Base-by-base conservation (phyloP, 2,329 filamentous ascomycete genomes). In the Calonectria ilicicola region DNA sequence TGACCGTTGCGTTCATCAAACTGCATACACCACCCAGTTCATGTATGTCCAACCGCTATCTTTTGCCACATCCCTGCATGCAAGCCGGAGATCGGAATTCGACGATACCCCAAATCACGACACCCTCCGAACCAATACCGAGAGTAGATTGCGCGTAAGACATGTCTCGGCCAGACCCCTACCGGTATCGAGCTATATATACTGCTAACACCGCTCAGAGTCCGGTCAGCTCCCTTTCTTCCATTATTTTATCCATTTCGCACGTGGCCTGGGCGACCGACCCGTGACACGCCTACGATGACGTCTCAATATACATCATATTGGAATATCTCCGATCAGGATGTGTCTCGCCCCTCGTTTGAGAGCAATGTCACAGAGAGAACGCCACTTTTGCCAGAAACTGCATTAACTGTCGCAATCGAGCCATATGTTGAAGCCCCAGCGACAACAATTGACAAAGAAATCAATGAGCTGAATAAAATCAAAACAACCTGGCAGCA, bases 401-500 rank as follows among this genome's bases (percentile, higher is more conserved):
- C 46, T 12, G 19, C 35, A 26, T 32, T 32, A 35, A 35, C 26
- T 2, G 58, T 17, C 10, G 58, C 14, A 15, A 27, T 44, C 6
- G 15, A 17, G 14, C 2, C 38, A 19, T 27, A 12, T 27, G 15
- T 44, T 44, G 38, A 62, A 29, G 58, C 10, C 17, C 38, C 23
- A 19, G 35, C 38, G 23, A 15, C 42, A 4, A 8, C 10, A 2
- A 26, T 21, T 5, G 38, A 62, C 32, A 62, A 62, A 15, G 35
- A 17, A 2, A 27, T 62, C n/a, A 21, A 49, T 29, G 35, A 27
- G 7, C 14, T 62, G 17, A 21, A 62, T 29, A 23, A 44, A 17
- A 15, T 62, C 23, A 44, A 8, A 27, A 62, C 58, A 7, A 97
- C 95, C 4, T 98, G 96, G 95, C 92, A 94, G 83, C 91, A 95